A percentile compares a stretch with the other conserved stretches of the same genome.
phyloP scores from a whole-genome alignment of 305 asterid genomes.

The Fraxinus greggii region DNA sequence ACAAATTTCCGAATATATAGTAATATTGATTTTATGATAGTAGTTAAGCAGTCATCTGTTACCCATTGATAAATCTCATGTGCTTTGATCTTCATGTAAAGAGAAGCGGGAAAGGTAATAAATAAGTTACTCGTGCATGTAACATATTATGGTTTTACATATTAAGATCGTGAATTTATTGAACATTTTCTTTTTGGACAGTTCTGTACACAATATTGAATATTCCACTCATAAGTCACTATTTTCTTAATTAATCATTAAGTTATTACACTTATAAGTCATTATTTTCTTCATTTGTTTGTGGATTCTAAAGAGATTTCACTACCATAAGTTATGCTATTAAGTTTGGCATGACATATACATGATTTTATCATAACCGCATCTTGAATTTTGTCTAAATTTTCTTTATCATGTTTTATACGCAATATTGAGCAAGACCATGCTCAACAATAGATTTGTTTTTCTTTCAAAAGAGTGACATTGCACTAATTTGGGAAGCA shows the following conservation, averaged over 20 bases:
- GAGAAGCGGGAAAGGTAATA: too few species aligned
- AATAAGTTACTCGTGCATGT: too few species aligned
- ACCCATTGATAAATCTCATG: neutral
- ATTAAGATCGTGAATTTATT: too few species aligned
- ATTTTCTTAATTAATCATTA: neutral
- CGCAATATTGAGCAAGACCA: neutral
- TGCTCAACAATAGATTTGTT: neutral
- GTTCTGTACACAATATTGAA: too few species aligned
- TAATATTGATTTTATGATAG: too few species aligned
- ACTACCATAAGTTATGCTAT: too few species aligned
- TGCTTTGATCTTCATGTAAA: neutral
- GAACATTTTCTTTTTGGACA: neutral
- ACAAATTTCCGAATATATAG: neutral
- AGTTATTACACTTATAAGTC: neutral
- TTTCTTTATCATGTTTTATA: neutral
- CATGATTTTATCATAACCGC: neutral
- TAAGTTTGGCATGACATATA: neutral
- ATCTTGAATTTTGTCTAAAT: neutral
- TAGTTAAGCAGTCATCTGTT: neutral
- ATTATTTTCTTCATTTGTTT: neutral
- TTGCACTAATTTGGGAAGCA: too few species aligned
- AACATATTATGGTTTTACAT: too few species aligned
- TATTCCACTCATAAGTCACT: neutral
- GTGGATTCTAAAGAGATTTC: neutral
- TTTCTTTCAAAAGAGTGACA: neutral